Conservation (phyloP, 75 land plant species). For the Selaginella moellendorffii region DNA sequence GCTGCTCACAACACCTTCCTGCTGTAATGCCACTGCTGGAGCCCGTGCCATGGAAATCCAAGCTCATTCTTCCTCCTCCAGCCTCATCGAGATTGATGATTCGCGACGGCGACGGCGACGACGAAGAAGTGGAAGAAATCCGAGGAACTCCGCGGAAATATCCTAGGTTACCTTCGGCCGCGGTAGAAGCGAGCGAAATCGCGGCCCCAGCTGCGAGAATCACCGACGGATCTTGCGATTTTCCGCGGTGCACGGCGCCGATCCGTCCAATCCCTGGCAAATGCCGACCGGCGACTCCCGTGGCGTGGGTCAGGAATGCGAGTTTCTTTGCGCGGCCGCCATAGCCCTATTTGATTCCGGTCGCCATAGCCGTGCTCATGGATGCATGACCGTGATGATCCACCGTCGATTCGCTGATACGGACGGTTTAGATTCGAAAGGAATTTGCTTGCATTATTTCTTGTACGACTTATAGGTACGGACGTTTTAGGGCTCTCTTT, state of each 20-base stretch:
- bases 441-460: no score
- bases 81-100: no score
- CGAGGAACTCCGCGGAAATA: no score
- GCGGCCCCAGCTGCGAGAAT: no score
- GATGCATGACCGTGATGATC: not conserved
- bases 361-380: not conserved
- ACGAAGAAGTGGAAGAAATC: no score
- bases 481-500: no score
- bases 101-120: no score
- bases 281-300: not conserved
- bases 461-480: no score
- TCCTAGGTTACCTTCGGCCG: no score
- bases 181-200: no score
- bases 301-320: not conserved
- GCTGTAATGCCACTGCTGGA: not conserved
- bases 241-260: not conserved
- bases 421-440: not conserved
- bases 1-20: not conserved
- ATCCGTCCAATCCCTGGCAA: not conserved
- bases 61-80: not conserved
- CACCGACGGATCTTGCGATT: not conserved
- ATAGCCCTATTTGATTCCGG: not conserved
- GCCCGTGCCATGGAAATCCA: not conserved
- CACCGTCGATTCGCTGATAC: not conserved
- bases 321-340: not conserved